Evolutionary conservation across 2,329 filamentous ascomycete genomes (phyloP).

Genomic region (Dendrostoma leiphaemia): DNA sequence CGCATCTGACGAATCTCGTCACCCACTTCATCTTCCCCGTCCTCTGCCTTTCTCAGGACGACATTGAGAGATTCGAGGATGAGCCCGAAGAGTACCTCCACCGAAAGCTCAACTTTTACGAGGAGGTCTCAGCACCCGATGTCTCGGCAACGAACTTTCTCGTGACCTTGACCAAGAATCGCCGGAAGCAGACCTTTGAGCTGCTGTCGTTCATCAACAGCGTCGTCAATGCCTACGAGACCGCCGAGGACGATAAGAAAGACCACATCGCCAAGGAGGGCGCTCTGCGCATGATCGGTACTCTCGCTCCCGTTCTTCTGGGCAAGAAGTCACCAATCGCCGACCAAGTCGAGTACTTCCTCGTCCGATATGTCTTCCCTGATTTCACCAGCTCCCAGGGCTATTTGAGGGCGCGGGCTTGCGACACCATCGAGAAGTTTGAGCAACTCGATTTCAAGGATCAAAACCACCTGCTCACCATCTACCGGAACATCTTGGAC

Average conservation of each 20-base stretch:
- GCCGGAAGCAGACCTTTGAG: slow-evolving; percentile 93
- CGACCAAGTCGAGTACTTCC: slow-evolving; percentile 96
- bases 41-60: slow-evolving; percentile 86
- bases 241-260: slow-evolving; percentile 81
- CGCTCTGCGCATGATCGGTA: slow-evolving; percentile 94
- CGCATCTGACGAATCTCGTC: slow-evolving; percentile 88
- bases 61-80: slow-evolving; percentile 89
- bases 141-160: slow-evolving; percentile 96
- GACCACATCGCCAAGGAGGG: slow-evolving; percentile 95
- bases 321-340: slow-evolving; percentile 98
- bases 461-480: slow-evolving; percentile 88
- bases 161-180: slow-evolving; percentile 87
- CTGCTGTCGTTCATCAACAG: slow-evolving; percentile 94
- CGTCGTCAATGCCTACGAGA: slow-evolving; percentile 90
- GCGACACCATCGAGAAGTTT: slow-evolving; percentile 97
- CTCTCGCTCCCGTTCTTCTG: slow-evolving; percentile 86
- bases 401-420: slow-evolving; percentile 89
- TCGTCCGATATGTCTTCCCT: slow-evolving; percentile 96
- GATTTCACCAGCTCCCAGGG: slow-evolving; percentile 93
- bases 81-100: slow-evolving; percentile 97
- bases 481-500: slow-evolving; percentile 95
- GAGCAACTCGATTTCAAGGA: slow-evolving; percentile 97
- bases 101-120: slow-evolving; percentile 95
- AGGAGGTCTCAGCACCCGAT: slow-evolving; percentile 93
- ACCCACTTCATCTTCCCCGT: slow-evolving; percentile 96